Percentiles rank a stretch among this genome's conserved stretches.
These are phyloP conservation scores for Fusarium devonianum DNA, from an alignment of 2,329 filamentous ascomycete genomes.

Conservation along the genomic window DNA sequence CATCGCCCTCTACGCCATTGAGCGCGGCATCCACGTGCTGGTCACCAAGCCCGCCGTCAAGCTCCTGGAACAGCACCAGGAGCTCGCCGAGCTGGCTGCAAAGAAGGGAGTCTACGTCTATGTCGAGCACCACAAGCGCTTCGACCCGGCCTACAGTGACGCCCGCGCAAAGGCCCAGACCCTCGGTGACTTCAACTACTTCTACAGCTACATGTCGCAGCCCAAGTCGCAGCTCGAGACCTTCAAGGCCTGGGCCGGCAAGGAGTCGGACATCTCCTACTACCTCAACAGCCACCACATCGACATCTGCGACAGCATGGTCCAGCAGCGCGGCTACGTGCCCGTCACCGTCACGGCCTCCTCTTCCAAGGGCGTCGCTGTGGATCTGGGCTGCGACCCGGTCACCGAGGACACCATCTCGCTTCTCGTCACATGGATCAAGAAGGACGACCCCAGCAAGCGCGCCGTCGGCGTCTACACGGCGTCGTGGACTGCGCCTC, in stretches of 20 bases:
- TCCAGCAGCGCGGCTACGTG: conserved; percentile 72
- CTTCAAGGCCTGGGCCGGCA: conserved; percentile 92
- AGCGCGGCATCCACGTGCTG: conserved; percentile 86
- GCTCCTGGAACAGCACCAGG: conserved; percentile 78
- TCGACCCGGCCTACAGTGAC: conserved; percentile 90
- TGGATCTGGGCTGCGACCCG: conserved; percentile 76
- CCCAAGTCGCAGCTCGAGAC: conserved; percentile 91
- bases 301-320: conserved; percentile 93
- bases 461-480: conserved; percentile 90
- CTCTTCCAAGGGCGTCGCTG: conserved; percentile 80
- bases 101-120: conserved; percentile 87
- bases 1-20: conserved; percentile 90
- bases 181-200: conserved; percentile 97
- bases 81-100: conserved; percentile 74
- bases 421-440: conserved; percentile 86
- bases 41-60: conserved; percentile 95
- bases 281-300: conserved; percentile 96
- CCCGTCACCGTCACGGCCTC: conserved; percentile 82
- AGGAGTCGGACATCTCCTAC: conserved; percentile 92
- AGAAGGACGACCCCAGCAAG: conserved; percentile 71
- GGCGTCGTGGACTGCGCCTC: conserved; percentile 91
- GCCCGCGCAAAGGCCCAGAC: conserved; percentile 77
- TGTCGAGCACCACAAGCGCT: conserved; percentile 96
- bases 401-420: conserved; percentile 94
- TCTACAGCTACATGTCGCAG: conserved; percentile 96